Conservation (phyloP, 2,329 filamentous ascomycete genomes). For the Microdochium bolleyi region DNA sequence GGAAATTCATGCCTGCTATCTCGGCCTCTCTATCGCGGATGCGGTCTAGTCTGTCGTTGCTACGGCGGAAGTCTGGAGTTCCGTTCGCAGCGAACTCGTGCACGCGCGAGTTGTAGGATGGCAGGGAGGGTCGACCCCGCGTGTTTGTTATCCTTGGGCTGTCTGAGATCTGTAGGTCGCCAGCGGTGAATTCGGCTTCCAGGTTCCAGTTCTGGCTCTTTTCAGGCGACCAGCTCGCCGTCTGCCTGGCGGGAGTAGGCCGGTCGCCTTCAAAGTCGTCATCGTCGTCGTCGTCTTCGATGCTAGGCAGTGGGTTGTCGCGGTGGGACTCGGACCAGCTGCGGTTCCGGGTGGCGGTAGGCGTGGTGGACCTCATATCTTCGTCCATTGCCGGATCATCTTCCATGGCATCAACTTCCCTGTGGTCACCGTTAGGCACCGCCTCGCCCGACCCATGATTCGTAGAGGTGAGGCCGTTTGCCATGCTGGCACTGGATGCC, state of each 20-base stretch:
- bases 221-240: slow-evolving; percentile 31
- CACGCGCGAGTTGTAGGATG: slow-evolving; percentile 1
- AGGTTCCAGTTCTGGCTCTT: slow-evolving; percentile 49
- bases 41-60: slow-evolving; percentile 25
- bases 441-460: neutral
- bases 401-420: neutral
- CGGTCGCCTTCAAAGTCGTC: slow-evolving; percentile 8
- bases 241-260: slow-evolving; percentile 11
- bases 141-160: slow-evolving; percentile 41
- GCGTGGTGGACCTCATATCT: neutral
- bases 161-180: slow-evolving; percentile 45
- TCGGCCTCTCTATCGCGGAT: slow-evolving; percentile 25
- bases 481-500: slow-evolving; percentile 1
- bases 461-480: slow-evolving; percentile 9
- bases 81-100: slow-evolving; percentile 3
- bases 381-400: neutral
- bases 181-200: slow-evolving; percentile 49
- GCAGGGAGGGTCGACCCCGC: slow-evolving; percentile 1
- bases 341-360: neutral
- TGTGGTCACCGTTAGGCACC: neutral
- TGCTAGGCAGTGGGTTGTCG: slow-evolving; percentile 13
- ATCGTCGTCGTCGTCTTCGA: slow-evolving; percentile 14
- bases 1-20: slow-evolving; percentile 14
- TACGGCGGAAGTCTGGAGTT: slow-evolving; percentile 14
- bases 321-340: neutral